Conservation (phyloP, 192 early-diverging fungal genomes). For the Coemansia sp. region DNA sequence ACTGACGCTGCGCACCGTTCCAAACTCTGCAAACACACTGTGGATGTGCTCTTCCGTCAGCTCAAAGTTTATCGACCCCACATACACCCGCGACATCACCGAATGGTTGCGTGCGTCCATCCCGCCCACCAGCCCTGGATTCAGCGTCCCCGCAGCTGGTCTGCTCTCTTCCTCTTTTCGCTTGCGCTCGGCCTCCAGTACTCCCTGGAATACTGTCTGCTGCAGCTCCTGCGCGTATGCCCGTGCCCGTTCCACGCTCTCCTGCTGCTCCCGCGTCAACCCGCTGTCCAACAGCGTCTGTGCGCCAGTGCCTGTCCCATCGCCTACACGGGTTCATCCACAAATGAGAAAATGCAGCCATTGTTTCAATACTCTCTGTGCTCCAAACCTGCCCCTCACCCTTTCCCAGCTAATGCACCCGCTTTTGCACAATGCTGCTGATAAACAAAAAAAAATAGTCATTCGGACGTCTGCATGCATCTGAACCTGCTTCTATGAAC, state of each 20-base stretch:
- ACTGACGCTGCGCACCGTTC: conserved; percentile 70
- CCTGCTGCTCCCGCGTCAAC: conserved; percentile 39
- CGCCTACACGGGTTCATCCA: not conserved
- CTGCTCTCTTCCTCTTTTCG: conserved; percentile 21
- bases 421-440: not conserved
- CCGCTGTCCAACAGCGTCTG: conserved; percentile 16
- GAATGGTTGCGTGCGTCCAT: conserved; percentile 47
- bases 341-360: not conserved
- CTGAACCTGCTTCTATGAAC: not conserved
- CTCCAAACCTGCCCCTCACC: not conserved
- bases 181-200: conserved; percentile 28
- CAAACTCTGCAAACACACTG: conserved; percentile 76
- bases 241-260: conserved; percentile 29
- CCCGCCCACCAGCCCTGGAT: conserved; percentile 42
- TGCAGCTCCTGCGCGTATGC: conserved; percentile 52
- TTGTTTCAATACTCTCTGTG: not conserved
- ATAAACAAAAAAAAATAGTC: not conserved
- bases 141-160: conserved; percentile 18
- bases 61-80: conserved; percentile 85
- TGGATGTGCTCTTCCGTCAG: conserved; percentile 78
- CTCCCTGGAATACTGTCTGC: conserved; percentile 45
- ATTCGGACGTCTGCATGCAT: not conserved
- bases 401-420: not conserved
- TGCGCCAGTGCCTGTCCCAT: not conserved
- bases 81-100: conserved; percentile 65